Percentiles rank a stretch among this genome's conserved stretches.
Conservation (phyloP, 257 asterid genomes). For the Voacanga thouarsii region DNA sequence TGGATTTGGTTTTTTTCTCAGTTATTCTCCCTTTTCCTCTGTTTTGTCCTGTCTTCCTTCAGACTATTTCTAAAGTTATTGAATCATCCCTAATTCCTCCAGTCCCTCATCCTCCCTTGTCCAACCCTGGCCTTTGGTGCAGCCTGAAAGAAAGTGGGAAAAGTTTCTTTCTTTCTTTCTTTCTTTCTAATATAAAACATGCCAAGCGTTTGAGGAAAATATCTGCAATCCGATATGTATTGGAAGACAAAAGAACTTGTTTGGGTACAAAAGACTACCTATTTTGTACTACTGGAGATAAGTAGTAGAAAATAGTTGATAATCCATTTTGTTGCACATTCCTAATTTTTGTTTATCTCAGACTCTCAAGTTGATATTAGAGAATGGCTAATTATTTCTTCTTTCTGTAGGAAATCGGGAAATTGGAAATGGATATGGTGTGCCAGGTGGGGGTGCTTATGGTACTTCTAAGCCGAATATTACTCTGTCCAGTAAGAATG, state of each 20-base stretch:
- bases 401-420: slow-evolving; percentile 61
- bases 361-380: neutral
- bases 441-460: slow-evolving; percentile 97
- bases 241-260: neutral
- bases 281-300: neutral
- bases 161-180: neutral
- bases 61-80: neutral
- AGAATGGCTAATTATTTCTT: slow-evolving; percentile 9
- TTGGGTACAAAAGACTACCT: neutral
- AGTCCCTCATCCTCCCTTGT: neutral
- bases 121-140: neutral
- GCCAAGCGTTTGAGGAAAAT: neutral
- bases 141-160: neutral
- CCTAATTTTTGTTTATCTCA: neutral
- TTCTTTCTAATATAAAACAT: neutral
- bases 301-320: neutral
- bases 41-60: neutral
- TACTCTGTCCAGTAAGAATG: slow-evolving; percentile 40
- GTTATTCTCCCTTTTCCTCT: neutral
- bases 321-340: neutral
- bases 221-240: too few species aligned
- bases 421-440: slow-evolving; percentile 99
- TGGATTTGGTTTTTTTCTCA: neutral
- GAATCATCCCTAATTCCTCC: neutral
- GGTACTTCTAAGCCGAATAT: slow-evolving; percentile 39